Conservation (phyloP, 805 yeast genomes). For the Sugiyamaella qingdaonensis region DNA sequence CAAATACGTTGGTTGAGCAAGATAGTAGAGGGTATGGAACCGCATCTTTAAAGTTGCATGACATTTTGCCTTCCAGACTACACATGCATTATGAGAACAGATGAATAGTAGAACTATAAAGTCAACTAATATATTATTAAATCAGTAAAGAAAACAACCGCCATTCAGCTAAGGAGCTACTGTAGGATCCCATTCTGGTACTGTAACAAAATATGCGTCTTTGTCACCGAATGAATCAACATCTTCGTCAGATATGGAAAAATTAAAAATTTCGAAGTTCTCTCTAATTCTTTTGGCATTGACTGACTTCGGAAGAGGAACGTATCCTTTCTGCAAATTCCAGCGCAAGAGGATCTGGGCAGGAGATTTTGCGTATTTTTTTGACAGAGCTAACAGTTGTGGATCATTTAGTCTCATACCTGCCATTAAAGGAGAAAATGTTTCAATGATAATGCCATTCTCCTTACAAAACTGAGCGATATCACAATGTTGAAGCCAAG, state of each 20-base stretch:
- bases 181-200: conserved; percentile 36
- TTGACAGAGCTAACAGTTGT: conserved; percentile 50
- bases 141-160: no score
- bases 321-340: conserved; percentile 45
- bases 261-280: conserved; percentile 51
- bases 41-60: no score
- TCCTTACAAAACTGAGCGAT: conserved; percentile 56
- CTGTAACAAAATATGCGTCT: conserved; percentile 29
- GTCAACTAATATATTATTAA: no score
- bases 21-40: no score
- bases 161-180: conserved; percentile 15
- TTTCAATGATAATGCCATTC: conserved; percentile 59
- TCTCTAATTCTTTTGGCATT: conserved; percentile 53
- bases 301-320: conserved; percentile 74
- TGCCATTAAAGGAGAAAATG: conserved; percentile 74
- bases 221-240: conserved; percentile 28
- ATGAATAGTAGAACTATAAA: no score
- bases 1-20: no score
- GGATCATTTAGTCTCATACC: conserved; percentile 58
- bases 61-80: no score
- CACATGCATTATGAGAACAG: no score
- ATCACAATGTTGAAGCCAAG: conserved; percentile 69
- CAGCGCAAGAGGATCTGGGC: conserved; percentile 52
- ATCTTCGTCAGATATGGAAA: conserved; percentile 32
- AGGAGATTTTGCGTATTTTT: conserved; percentile 47